A percentile compares a stretch with the other conserved stretches of the same genome.
These are phyloP conservation scores for Flaveria linearis DNA, from an alignment of 129 eudicot genomes.

Conservation along the genomic window DNA sequence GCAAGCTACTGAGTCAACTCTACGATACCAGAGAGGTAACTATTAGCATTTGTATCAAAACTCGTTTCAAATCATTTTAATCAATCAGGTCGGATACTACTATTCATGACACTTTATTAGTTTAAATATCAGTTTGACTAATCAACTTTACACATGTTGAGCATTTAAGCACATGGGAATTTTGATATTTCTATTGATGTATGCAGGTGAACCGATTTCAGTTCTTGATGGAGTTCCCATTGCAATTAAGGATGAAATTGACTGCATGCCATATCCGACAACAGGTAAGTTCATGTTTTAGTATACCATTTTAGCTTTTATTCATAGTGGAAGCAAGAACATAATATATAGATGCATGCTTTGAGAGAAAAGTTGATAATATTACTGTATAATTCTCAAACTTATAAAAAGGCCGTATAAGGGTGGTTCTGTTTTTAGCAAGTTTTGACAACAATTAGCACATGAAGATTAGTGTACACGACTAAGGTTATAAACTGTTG, in stretches of 20 bases:
- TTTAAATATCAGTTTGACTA: slow-evolving; percentile 6
- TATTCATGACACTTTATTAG: neutral
- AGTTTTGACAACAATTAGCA: too few relatives aligned
- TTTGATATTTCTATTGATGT: slow-evolving; percentile 20
- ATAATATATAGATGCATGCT: too few relatives aligned
- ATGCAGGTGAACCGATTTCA: slow-evolving; percentile 80
- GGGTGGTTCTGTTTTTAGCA: too few relatives aligned
- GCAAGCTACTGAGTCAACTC: slow-evolving; percentile 88
- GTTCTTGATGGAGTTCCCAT: slow-evolving; percentile 92
- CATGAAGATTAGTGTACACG: too few relatives aligned
- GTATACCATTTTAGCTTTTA: neutral
- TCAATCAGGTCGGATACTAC: neutral
- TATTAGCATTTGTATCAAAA: neutral
- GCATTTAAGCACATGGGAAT: neutral
- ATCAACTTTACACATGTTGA: slow-evolving; percentile 6
- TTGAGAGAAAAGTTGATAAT: too few relatives aligned
- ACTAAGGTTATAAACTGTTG: too few relatives aligned
- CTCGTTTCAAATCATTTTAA: slow-evolving; percentile 9
- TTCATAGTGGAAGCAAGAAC: too few relatives aligned
- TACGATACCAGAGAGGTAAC: slow-evolving; percentile 67
- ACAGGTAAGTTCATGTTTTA: slow-evolving; percentile 56
- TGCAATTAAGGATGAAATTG: slow-evolving; percentile 93
- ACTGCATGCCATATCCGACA: slow-evolving; percentile 94
- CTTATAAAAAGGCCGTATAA: too few relatives aligned
- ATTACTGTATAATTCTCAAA: too few relatives aligned